Percentiles rank a stretch among this genome's conserved stretches.
phyloP scores from a whole-genome alignment of 164 flowering plant genomes.

The Vitis vinifera region ASM3070453v1 NC_081813.1:19934001-19934500 shows the following conservation, averaged over 20 bases:
- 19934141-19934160: constrained; percentile 6
- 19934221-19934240: constrained; percentile 7
- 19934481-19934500: too few relatives aligned
- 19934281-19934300: constrained; percentile 4
- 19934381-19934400: constrained; percentile 13
- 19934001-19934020: too few relatives aligned
- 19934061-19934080: too few relatives aligned
- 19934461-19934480: neutral
- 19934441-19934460: neutral
- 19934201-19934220: constrained; percentile 6
- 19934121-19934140: constrained; percentile 8
- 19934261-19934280: constrained; percentile 15
- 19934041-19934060: too few relatives aligned
- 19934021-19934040: too few relatives aligned
- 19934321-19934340: neutral
- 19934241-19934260: constrained; percentile 10
- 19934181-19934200: constrained; percentile 11
- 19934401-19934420: constrained; percentile 5
- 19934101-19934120: constrained; percentile 11
- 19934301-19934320: constrained; percentile 5
- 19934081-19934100: constrained; percentile 9
- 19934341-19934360: constrained; percentile 12
- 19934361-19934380: neutral
- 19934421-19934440: constrained; percentile 4
- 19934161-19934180: constrained; percentile 9